phyloP scores from a whole-genome alignment of 1,284 basidiomycete species.

The Coniferiporia sulphurascens region DNA sequence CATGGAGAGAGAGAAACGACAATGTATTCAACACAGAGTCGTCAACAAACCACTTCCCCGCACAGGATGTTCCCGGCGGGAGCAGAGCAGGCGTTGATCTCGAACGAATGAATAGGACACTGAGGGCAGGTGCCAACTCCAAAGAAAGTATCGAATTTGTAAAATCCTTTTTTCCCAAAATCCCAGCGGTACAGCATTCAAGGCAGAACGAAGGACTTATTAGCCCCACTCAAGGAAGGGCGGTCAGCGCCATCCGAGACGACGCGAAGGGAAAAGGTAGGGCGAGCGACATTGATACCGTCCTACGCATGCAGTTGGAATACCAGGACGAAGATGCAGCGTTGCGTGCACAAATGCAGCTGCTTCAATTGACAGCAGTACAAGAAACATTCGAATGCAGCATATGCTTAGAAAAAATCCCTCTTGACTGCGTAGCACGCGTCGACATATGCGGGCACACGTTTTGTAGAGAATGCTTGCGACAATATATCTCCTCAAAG shows the following conservation, averaged over 20 bases:
- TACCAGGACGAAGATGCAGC: slow-evolving; percentile 43
- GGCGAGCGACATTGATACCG: slow-evolving; percentile 25
- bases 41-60: background rate
- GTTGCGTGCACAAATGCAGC: slow-evolving; percentile 33
- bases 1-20: background rate
- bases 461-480: slow-evolving; percentile 55
- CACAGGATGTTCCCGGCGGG: too few species aligned
- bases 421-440: slow-evolving; percentile 41
- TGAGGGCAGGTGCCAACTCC: background rate
- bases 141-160: background rate
- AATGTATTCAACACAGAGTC: background rate
- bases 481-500: slow-evolving; percentile 39
- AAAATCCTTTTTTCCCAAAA: background rate
- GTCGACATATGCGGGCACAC: slow-evolving; percentile 45
- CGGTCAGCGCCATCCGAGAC: background rate
- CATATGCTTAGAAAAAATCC: slow-evolving; percentile 51
- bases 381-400: slow-evolving; percentile 45
- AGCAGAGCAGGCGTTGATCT: background rate
- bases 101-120: background rate
- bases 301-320: slow-evolving; percentile 36
- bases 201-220: too few species aligned
- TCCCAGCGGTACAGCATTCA: background rate
- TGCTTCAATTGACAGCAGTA: slow-evolving; percentile 26
- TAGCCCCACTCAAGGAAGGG: background rate
- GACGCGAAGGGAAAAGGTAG: slow-evolving; percentile 2